These are phyloP conservation scores for Trypanosoma boissoni DNA, from an alignment of 208 protist species.

Conservation along the genomic window DNA sequence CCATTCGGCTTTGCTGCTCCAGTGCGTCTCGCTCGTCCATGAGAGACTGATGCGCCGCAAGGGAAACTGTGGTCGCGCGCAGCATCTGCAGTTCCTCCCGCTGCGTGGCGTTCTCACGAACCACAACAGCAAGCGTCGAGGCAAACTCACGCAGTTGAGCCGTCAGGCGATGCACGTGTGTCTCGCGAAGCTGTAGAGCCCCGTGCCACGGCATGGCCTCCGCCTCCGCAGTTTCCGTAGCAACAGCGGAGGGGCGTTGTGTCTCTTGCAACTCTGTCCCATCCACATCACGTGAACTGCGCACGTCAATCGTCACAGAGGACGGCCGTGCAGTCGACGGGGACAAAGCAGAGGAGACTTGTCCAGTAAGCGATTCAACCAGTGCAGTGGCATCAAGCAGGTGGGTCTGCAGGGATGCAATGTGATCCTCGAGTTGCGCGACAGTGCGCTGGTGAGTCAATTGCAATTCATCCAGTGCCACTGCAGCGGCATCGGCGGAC, in stretches of 20 bases:
- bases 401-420: constrained; percentile 28
- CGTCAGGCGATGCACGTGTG: constrained; percentile 33
- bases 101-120: constrained; percentile 43
- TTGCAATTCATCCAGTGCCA: constrained; percentile 24
- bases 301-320: not conserved
- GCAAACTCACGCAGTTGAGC: constrained; percentile 23
- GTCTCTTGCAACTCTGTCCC: too few relatives aligned
- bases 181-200: constrained; percentile 30
- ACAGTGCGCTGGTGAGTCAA: constrained; percentile 22
- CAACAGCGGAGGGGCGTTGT: too few relatives aligned
- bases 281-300: constrained; percentile 6
- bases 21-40: constrained; percentile 32
- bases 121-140: constrained; percentile 27
- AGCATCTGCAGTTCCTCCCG: constrained; percentile 35
- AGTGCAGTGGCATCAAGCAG: constrained; percentile 19
- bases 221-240: too few relatives aligned
- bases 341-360: not conserved
- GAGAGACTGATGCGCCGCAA: constrained; percentile 24
- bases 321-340: constrained; percentile 2
- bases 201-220: constrained; percentile 22
- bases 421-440: constrained; percentile 24
- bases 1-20: constrained; percentile 25
- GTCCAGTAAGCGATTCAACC: constrained; percentile 27
- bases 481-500: constrained; percentile 21
- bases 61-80: constrained; percentile 35